A percentile compares a stretch with the other conserved stretches of the same genome.
phyloP scores from a whole-genome alignment of 2,329 filamentous ascomycete species.

The Cladophialophora immunda region DNA sequence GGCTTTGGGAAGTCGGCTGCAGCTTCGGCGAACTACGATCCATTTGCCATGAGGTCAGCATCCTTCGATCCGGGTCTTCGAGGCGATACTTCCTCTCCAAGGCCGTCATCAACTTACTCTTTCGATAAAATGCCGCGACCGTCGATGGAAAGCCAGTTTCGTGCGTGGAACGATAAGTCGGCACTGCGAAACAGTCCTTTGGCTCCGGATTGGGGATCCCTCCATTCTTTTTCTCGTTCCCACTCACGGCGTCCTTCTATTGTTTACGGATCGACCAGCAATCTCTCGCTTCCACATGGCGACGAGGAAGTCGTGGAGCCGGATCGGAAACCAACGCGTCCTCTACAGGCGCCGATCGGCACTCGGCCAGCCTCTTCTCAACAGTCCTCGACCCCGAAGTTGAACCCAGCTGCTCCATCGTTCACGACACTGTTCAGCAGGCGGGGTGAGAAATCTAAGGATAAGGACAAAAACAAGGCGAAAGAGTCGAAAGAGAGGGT shows the following conservation, averaged over 20 bases:
- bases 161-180: slow-evolving; percentile 71
- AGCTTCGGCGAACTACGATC: slow-evolving; percentile 53
- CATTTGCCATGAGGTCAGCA: slow-evolving; percentile 56
- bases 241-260: slow-evolving; percentile 83
- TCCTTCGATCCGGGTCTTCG: slow-evolving; percentile 57
- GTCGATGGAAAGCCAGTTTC: slow-evolving; percentile 79
- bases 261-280: slow-evolving; percentile 76
- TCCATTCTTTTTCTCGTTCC: slow-evolving; percentile 74
- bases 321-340: slow-evolving; percentile 57
- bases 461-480: slow-evolving; percentile 44
- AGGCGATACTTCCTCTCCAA: slow-evolving; percentile 52
- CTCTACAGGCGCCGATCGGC: slow-evolving; percentile 75
- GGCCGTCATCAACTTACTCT: slow-evolving; percentile 63
- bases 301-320: slow-evolving; percentile 50
- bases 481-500: slow-evolving; percentile 44
- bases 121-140: slow-evolving; percentile 73
- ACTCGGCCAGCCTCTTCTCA: slow-evolving; percentile 73
- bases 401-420: slow-evolving; percentile 89
- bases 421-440: slow-evolving; percentile 78
- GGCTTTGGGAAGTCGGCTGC: slow-evolving; percentile 47
- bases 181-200: slow-evolving; percentile 63
- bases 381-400: slow-evolving; percentile 61
- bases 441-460: slow-evolving; percentile 56
- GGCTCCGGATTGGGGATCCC: slow-evolving; percentile 62
- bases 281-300: slow-evolving; percentile 61